Percentiles rank a stretch among this genome's conserved stretches.
phyloP scores from a whole-genome alignment of 2,329 filamentous ascomycete genomes.

The Penicillium thymicola region DNA sequence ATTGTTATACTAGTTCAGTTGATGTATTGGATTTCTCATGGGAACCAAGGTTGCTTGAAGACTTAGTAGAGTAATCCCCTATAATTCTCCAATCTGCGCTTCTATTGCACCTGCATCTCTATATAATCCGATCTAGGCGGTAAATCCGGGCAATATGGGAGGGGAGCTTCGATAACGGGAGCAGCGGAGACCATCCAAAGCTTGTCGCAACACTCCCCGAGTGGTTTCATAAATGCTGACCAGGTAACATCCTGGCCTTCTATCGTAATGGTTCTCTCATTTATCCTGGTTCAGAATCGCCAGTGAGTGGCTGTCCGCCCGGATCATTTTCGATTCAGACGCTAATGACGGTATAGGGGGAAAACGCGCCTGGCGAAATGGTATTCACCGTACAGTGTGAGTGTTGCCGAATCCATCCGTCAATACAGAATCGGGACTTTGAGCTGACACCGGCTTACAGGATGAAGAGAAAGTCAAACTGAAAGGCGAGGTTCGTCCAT shows the following conservation, averaged over 20 bases:
- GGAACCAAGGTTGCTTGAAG: background rate
- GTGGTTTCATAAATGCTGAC: constrained; percentile 19
- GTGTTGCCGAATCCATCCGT: constrained; percentile 22
- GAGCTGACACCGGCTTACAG: constrained; percentile 36
- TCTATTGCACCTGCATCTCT: background rate
- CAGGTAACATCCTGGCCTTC: constrained; percentile 15
- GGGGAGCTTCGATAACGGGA: constrained; percentile 27
- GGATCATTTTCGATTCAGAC: background rate
- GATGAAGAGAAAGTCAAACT: constrained; percentile 99
- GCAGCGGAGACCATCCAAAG: constrained; percentile 23
- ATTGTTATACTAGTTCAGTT: constrained; percentile 2
- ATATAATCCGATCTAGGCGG: constrained; percentile 20
- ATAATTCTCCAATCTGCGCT: background rate
- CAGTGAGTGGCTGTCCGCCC: constrained; percentile 56
- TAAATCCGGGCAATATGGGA: constrained; percentile 29
- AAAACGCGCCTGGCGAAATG: constrained; percentile 98
- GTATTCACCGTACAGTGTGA: constrained; percentile 90
- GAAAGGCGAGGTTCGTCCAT: constrained; percentile 77
- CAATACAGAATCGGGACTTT: background rate
- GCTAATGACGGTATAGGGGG: constrained; percentile 60
- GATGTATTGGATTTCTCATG: background rate
- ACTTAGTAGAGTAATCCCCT: background rate
- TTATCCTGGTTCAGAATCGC: constrained; percentile 85
- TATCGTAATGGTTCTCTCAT: constrained; percentile 65
- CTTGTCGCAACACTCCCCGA: constrained; percentile 10